Base-by-base conservation (phyloP, 345 rosid genomes). In the Brassica juncea region DNA sequence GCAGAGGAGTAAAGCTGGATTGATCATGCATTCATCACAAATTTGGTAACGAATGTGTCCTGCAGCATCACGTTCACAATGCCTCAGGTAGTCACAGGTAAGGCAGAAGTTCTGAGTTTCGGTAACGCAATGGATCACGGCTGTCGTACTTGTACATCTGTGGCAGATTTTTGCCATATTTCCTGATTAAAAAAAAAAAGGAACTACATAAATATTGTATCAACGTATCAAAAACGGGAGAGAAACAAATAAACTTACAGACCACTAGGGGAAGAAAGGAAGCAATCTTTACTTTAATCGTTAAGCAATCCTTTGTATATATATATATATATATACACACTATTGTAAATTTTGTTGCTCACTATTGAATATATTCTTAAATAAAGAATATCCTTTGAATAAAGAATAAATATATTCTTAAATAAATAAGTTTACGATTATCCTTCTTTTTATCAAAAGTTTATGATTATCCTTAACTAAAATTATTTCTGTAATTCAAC, bases 1-100 rank as follows among this genome's bases (percentile, higher is more conserved):
- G 59, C 59, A 54, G 59, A 54, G 59, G 59, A 54, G 59, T 54
- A 54, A 54, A 54, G 59, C 59, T 16, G 59, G 59, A 54, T 54
- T 54, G 21, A 0, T 16, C 59, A 54, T 54, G 59, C 59, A 54
- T 15, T 16, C 23, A 54, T 54, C 59, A 16, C 59, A 54, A 15
- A 54, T 47, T 47, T 47, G 54, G 54, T 47, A 47, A 12, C 54
- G 54, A 47, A 47, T 47, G 54, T 47, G 59, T 54, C 59, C 59
- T 16, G 25, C 23, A 54, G 54, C 54, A 47, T 54, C 9, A 16
- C 8, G 25, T 54, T 16, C 23, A 54, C 59, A 15, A 54, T 54
- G 59, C 25, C 25, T 16, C 8, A 54, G 59, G 59, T 54, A 54
- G 59, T 54, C 59, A 54, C 25, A 54, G 59, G 59, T 54, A 54